Evolutionary conservation across 2,329 filamentous ascomycete genomes (phyloP), one percentile per base, ranked within the genome.

Genomic region (Trichoderma sp.): DNA sequence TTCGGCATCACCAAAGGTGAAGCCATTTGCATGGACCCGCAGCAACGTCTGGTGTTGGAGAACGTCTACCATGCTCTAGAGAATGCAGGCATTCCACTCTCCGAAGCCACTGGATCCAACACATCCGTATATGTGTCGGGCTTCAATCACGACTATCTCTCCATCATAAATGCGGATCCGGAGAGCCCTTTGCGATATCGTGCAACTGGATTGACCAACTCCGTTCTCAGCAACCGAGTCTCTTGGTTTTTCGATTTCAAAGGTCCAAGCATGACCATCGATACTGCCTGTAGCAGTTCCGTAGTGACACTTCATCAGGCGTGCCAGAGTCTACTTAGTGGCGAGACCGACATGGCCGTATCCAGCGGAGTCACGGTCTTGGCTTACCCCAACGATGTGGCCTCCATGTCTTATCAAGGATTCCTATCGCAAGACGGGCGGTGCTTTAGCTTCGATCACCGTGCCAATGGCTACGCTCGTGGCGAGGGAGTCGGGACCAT

Each of bases 281-380:
- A 89, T 74, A 89, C 88, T 0, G 88, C 86, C 0, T 90, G 88
- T 76, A 88, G 87, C 0, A 84, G 85, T 24, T 86, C 84, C 65
- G 79, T 89, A 3, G 83, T 86, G 1, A 86, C 86, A 0, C 79
- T 89, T 0, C 86, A 89, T 81, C 85, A 45, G 62, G 88, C 85
- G 45, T 78, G 69, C 18, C 74, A 77, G 77, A 71, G 45, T 67
- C 21, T 71, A 77, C 18, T 66, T 67, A 12, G 24, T 53, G 9
- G 83, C 85, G 6, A 84, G 69, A 53, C 50, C 66, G 16, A 31
- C 41, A 86, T 83, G 79, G 81, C 81, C 29, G 81, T 86, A 74
- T 85, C 84, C 21, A 84, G 83, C 0, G 86, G 86, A 3, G 83
- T 83, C 4, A 85, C 85, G 2, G 77, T 87, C 53, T 85, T 87